Evolutionary conservation across 2,329 filamentous ascomycete genomes (phyloP), one percentile per base, ranked within the genome.

Genomic region (Colletotrichum tamarilloi): DNA sequence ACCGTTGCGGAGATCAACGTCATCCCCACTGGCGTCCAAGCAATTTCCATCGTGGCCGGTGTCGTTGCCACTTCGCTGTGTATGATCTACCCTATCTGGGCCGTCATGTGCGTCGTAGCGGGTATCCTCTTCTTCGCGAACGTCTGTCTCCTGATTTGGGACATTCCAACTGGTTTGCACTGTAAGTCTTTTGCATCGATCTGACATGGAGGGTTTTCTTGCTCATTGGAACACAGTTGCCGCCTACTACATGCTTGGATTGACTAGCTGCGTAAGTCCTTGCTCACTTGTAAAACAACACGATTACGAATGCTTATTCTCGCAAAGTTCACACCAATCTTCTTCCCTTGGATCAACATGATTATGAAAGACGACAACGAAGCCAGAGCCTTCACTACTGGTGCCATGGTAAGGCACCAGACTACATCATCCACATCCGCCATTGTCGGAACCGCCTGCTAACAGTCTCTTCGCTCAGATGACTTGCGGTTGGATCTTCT

Each of bases 1-100:
- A 72, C 28, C 0, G 53, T 77, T 9, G 68, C 60, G 4, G 58
- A 77, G 28, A 76, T 77, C 55, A 77, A 77, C 69, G 71, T 72
- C 11, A 72, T 75, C 8, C 66, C 66, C 16, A 69, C 66, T 53
- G n/a, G 75, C 58, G 59, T 69, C 7, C 75, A 79, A 49, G 77
- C 52, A 5, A 62, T 79, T 9, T 75, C 78, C 1, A 75, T 80
- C 6, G 71, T 79, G 4, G 49, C 73, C 1, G 76, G 76, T 8
- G 67, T 77, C 12, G 38, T 77, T 9, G 75, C 75, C 1, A 81
- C 80, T 1, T 77, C 75, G 1, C 72, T 81, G 3, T 77, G 76
- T 49, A 80, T 80, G 77, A 75, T 81, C 1, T 81, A 81, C 64
- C 79, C 79, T 7, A 75, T 79, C 8, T 81, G 78, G 79, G 68